Conservation (phyloP, 140 eudicot species). For the Bidens hawaiensis region DNA sequence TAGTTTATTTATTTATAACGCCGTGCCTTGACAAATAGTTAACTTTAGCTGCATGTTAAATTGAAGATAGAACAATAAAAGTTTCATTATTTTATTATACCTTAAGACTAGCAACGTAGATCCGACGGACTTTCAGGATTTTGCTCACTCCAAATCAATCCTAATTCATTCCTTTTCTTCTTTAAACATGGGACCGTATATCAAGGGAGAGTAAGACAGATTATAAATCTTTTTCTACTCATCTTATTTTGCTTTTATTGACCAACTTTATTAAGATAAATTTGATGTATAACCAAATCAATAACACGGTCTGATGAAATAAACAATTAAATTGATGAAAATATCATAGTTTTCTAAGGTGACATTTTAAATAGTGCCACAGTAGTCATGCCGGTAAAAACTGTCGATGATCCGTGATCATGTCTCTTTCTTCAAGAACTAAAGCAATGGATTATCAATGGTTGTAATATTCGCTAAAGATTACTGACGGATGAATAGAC, state of each 20-base stretch:
- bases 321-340: no score
- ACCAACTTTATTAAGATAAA: conserved; percentile 2
- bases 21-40: conserved; percentile 15
- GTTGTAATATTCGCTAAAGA: no score
- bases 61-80: not conserved
- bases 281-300: not conserved
- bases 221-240: not conserved
- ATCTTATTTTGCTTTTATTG: conserved; percentile 10
- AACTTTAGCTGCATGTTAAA: not conserved
- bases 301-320: no score
- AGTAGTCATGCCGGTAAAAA: no score
- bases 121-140: conserved; percentile 43
- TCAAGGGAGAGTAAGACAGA: conserved; percentile 16
- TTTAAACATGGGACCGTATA: conserved; percentile 28
- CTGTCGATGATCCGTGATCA: no score
- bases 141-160: conserved; percentile 28
- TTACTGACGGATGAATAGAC: no score
- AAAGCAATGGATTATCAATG: no score
- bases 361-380: no score
- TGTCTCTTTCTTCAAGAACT: no score
- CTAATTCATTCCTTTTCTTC: conserved; percentile 23
- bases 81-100: not conserved
- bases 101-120: conserved; percentile 29
- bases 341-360: no score
- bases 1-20: not conserved